Conservation (phyloP, 805 yeast species). For the Ogataea trehaloabstinens region DNA sequence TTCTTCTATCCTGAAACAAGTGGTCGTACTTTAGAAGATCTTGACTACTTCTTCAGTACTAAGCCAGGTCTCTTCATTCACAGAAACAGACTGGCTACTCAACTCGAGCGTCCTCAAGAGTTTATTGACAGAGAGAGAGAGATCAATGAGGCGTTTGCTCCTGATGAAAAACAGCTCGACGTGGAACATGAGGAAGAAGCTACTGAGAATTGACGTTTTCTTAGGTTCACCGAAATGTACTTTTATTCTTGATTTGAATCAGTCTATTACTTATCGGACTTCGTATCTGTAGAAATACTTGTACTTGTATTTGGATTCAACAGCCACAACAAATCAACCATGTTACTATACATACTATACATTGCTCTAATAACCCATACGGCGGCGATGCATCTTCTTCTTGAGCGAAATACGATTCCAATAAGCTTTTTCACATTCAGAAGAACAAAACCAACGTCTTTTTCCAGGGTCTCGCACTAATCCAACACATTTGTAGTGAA, state of each 20-base stretch:
- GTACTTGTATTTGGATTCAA: too few relatives aligned
- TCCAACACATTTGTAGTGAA: conserved; percentile 94
- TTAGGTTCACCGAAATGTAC: too few relatives aligned
- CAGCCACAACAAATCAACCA: too few relatives aligned
- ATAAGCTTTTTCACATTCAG: conserved; percentile 48
- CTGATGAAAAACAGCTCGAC: conserved; percentile 5
- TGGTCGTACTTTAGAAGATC: conserved; percentile 44
- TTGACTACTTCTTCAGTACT: conserved; percentile 18
- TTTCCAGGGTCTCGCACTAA: conserved; percentile 85
- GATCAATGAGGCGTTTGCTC: conserved; percentile 4
- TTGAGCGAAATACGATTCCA: conserved; percentile 14
- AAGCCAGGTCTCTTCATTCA: conserved; percentile 8
- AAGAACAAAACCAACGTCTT: conserved; percentile 77
- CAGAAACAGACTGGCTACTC: conserved; percentile 9
- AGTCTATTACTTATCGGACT: too few relatives aligned
- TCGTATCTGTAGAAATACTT: too few relatives aligned
- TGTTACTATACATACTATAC: not conserved
- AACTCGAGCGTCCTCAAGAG: conserved; percentile 12
- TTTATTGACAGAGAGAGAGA: conserved; percentile 12
- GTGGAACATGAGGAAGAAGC: conserved; percentile 5
- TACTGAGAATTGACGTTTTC: too few relatives aligned
- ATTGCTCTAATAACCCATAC: conserved; percentile 12
- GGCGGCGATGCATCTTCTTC: conserved; percentile 17
- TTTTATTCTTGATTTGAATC: too few relatives aligned
- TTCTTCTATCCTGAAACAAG: conserved; percentile 46